These are phyloP conservation scores for Anthostomella pinea DNA, from an alignment of 2,329 filamentous ascomycete genomes.

Conservation along the genomic window DNA sequence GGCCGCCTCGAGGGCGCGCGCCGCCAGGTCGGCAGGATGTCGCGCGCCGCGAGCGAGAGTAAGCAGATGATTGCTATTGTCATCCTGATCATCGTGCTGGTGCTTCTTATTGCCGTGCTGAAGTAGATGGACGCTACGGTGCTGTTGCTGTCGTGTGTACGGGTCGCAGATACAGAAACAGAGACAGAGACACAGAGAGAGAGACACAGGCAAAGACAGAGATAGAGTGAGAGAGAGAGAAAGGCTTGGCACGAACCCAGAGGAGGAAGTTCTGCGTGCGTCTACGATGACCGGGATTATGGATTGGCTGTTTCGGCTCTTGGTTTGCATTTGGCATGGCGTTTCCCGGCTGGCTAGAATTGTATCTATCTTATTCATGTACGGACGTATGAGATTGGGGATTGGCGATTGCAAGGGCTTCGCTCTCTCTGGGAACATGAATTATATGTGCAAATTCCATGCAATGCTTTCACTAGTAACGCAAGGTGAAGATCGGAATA, in stretches of 20 bases:
- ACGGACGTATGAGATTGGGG: too few relatives aligned
- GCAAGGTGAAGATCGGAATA: too few relatives aligned
- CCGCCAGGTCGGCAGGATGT: conserved; percentile 67
- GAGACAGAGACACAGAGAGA: not conserved
- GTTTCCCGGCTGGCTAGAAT: conserved; percentile 21
- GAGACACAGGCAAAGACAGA: not conserved
- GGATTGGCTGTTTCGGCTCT: too few relatives aligned
- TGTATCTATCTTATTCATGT: conserved; percentile 11
- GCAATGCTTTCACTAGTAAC: too few relatives aligned
- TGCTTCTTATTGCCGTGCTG: conserved; percentile 77
- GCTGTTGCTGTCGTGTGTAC: not conserved
- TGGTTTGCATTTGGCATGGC: conserved; percentile 27
- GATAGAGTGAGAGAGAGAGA: not conserved
- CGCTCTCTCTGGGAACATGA: too few relatives aligned
- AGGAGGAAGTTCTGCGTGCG: conserved; percentile 10
- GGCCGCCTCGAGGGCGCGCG: conserved; percentile 72
- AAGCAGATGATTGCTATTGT: conserved; percentile 84
- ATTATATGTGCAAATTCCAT: too few relatives aligned
- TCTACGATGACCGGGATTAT: too few relatives aligned
- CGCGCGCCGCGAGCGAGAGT: conserved; percentile 75
- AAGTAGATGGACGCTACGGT: conserved; percentile 55
- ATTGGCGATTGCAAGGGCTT: too few relatives aligned
- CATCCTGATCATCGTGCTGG: conserved; percentile 74
- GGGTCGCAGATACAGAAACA: not conserved
- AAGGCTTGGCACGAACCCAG: not conserved